Base-by-base conservation (phyloP, 2,329 filamentous ascomycete genomes). In the Aspergillus sergii region DNA sequence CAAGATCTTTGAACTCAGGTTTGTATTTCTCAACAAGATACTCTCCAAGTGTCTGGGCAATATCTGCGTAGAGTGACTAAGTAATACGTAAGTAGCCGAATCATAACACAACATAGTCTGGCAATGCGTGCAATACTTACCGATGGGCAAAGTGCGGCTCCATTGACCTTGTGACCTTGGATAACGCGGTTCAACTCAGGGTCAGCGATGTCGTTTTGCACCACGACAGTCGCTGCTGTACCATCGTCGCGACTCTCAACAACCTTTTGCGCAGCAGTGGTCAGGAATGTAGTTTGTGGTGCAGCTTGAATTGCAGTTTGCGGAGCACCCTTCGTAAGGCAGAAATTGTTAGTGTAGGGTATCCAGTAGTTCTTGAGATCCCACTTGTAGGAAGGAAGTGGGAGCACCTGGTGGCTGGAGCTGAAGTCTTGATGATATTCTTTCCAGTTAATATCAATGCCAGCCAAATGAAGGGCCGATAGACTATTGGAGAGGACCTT, bases 281-380 rank as follows among this genome's bases (percentile, higher is more conserved):
- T 85, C 86, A 51, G 90, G 79, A 79, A 75, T 48, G 73, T 75
- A 11, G 73, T 72, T 68, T 79, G 70, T 39, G 80, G 72, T 56
- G 79, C 74, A 60, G 75, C 75, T 60, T 73, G 69, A 69, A 67
- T 45, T 11, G 7, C 55, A 8, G 32, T 48, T 21, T 60, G 54
- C n/a, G 51, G 19, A 14, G 56, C 86, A 61, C 83, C 88, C 81
- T 93, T 93, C 63, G 85, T 88, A 36, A 92, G 78, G 53, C 83
- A 86, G 88, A 89, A 93, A 75, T 93, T 88, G 67, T 91, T 89
- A 66, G 84, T 82, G 74, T 91, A 91, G 72, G 88, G 86, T 19
- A 91, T 83, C 89, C 89, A 91, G 76, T 92, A 91, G 68, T 86
- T 87, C 81, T 92, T 91, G 66, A 86, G 80, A 73, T 92, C 88